phyloP scores from a whole-genome alignment of 2,329 filamentous ascomycete genomes.

The Ampelomyces quisqualis region DNA sequence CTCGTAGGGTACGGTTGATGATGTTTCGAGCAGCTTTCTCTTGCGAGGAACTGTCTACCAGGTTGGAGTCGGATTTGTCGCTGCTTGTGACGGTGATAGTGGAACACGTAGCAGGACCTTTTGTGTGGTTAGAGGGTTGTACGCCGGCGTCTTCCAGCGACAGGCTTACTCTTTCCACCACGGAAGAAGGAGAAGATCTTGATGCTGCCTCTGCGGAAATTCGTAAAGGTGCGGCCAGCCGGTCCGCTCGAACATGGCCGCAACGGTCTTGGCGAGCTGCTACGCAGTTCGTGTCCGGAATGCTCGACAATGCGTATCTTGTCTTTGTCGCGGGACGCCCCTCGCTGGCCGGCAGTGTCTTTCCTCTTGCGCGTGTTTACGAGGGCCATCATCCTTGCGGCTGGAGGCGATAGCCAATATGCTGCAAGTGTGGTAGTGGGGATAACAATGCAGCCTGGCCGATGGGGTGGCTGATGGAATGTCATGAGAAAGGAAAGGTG shows the following conservation, averaged over 20 bases:
- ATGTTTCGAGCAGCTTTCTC: slow-evolving; percentile 4
- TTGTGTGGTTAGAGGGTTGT: slow-evolving; percentile 3
- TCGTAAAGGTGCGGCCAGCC: slow-evolving; percentile 28
- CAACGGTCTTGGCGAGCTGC: slow-evolving; percentile 15
- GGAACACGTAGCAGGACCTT: slow-evolving; percentile 20
- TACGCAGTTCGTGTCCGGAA: slow-evolving; percentile 12
- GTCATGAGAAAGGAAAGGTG: neutral
- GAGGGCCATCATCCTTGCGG: slow-evolving; percentile 34
- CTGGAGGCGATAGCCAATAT: neutral
- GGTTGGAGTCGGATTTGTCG: slow-evolving; percentile 14
- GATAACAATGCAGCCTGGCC: slow-evolving; percentile 1
- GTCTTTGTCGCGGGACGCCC: slow-evolving; percentile 28
- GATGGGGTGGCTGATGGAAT: neutral
- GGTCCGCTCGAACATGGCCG: slow-evolving; percentile 19
- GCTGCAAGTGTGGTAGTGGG: too few relatives aligned
- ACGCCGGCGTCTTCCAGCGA: neutral
- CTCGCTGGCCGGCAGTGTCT: slow-evolving; percentile 21
- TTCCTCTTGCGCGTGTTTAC: slow-evolving; percentile 37
- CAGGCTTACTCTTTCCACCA: slow-evolving; percentile 29
- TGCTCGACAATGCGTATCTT: slow-evolving; percentile 39
- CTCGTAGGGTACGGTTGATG: slow-evolving; percentile 10
- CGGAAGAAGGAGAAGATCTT: slow-evolving; percentile 41
- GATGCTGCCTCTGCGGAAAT: slow-evolving; percentile 34
- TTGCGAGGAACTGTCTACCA: slow-evolving; percentile 17
- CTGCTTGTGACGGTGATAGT: slow-evolving; percentile 7